phyloP scores from a whole-genome alignment of 2,329 filamentous ascomycete genomes.

The Aureobasidium sp. region DNA sequence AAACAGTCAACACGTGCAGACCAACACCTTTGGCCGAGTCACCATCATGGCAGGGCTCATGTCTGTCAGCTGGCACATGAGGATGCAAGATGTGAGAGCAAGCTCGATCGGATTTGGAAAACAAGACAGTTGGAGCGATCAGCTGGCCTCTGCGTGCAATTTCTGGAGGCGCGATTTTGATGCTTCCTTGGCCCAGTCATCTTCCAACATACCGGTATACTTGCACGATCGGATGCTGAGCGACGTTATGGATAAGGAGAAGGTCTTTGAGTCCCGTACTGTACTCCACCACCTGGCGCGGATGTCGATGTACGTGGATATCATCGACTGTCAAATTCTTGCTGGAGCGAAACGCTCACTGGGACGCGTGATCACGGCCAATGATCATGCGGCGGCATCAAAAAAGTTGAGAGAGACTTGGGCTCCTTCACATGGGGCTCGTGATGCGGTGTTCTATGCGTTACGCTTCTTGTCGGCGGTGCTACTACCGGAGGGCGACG shows the following conservation, averaged over 20 bases:
- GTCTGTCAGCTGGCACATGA: constrained; percentile 96
- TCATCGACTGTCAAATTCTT: constrained; percentile 96
- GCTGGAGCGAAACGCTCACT: constrained; percentile 78
- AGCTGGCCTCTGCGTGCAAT: constrained; percentile 81
- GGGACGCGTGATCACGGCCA: constrained; percentile 71
- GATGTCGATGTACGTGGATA: constrained; percentile 96
- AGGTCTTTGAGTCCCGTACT: constrained; percentile 77
- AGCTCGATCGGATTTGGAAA: constrained; percentile 79
- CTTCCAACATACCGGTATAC: constrained; percentile 18
- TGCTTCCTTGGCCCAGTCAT: constrained; percentile 31
- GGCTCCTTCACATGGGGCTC: constrained; percentile 79
- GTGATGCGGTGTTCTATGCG: constrained; percentile 88
- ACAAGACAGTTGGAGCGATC: constrained; percentile 81
- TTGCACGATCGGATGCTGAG: constrained; percentile 34
- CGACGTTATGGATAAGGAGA: constrained; percentile 51
- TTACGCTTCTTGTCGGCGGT: constrained; percentile 83
- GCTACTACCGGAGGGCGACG: constrained; percentile 52
- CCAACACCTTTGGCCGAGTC: constrained; percentile 86
- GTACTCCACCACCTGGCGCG: constrained; percentile 90
- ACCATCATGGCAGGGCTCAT: constrained; percentile 90
- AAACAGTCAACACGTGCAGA: constrained; percentile 74
- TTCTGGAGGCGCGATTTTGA: constrained; percentile 92
- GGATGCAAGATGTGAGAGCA: constrained; percentile 87
- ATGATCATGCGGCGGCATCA: constrained; percentile 71
- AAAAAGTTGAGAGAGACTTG: constrained; percentile 79